A percentile compares a stretch with the other conserved stretches of the same genome.
Conservation (phyloP, 2,329 filamentous ascomycete species). For the Drechslerella dactyloides region DNA sequence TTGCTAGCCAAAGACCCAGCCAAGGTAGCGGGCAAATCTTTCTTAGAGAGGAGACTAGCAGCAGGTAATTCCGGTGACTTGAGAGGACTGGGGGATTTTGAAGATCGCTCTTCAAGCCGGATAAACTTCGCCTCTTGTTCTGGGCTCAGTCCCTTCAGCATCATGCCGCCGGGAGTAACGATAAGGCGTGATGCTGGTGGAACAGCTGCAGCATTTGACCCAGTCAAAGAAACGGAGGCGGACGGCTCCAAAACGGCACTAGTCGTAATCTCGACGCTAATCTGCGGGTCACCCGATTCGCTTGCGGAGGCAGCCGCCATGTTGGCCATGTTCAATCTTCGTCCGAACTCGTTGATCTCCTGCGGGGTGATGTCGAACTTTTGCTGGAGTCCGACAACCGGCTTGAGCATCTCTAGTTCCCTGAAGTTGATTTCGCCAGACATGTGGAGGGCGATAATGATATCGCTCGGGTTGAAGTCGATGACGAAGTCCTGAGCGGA, state of each 20-base stretch:
- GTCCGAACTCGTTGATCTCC: slow-evolving; percentile 55
- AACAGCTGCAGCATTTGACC: neutral
- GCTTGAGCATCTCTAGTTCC: slow-evolving; percentile 60
- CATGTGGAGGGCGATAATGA: slow-evolving; percentile 58
- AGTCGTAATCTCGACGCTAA: slow-evolving; percentile 40
- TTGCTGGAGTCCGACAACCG: slow-evolving; percentile 56
- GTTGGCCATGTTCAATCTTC: slow-evolving; percentile 35
- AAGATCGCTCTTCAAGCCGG: slow-evolving; percentile 66
- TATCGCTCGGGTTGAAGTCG: slow-evolving; percentile 56
- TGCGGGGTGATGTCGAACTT: slow-evolving; percentile 54
- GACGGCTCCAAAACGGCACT: slow-evolving; percentile 16
- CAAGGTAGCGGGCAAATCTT: slow-evolving; percentile 32
- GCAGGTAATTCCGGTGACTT: slow-evolving; percentile 32
- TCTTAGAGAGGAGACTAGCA: slow-evolving; percentile 33
- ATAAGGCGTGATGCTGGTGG: slow-evolving; percentile 65
- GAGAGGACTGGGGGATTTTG: slow-evolving; percentile 32
- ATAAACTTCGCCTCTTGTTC: slow-evolving; percentile 75
- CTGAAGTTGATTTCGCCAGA: slow-evolving; percentile 58
- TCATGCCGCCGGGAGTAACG: slow-evolving; percentile 77
- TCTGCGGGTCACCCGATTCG: slow-evolving; percentile 44
- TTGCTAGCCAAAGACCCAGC: slow-evolving; percentile 39
- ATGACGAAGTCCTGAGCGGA: slow-evolving; percentile 51
- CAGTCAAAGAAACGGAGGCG: neutral
- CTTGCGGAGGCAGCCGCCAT: slow-evolving; percentile 40
- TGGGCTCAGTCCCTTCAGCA: slow-evolving; percentile 72